Percentiles rank a stretch among this genome's conserved stretches.
phyloP scores from a whole-genome alignment of 2,329 filamentous ascomycete genomes.

The Rutstroemia sp. region DNA sequence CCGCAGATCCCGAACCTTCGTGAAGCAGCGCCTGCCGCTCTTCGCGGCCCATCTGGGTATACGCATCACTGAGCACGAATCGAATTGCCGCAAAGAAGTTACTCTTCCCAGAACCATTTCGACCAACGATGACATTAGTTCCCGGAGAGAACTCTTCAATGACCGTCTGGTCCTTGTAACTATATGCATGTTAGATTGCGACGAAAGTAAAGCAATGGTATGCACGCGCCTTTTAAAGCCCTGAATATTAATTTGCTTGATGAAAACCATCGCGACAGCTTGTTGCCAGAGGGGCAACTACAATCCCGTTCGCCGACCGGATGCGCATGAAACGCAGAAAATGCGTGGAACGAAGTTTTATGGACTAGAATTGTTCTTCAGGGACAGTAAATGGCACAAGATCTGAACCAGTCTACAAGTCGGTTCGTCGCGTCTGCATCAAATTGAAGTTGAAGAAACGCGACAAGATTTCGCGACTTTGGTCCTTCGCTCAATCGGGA shows the following conservation, averaged over 20 bases:
- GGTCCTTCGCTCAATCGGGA: background rate
- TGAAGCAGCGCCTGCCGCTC: conserved; percentile 95
- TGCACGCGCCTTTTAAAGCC: conserved; percentile 87
- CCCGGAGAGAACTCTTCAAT: conserved; percentile 97
- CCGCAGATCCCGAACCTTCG: conserved; percentile 93
- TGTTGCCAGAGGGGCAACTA: conserved; percentile 13
- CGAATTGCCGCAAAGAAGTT: conserved; percentile 99
- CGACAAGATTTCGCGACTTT: conserved; percentile 5
- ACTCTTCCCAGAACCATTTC: conserved; percentile 98
- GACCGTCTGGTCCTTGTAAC: conserved; percentile 99
- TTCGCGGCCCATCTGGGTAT: conserved; percentile 91
- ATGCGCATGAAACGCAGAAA: background rate
- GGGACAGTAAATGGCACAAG: too few species aligned
- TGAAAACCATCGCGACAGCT: conserved; percentile 63
- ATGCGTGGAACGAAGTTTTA: background rate
- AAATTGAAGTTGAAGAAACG: conserved; percentile 7
- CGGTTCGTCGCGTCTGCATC: conserved; percentile 1
- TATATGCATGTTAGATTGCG: conserved; percentile 33
- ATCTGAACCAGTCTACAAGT: background rate
- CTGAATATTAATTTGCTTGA: conserved; percentile 99
- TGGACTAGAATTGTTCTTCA: too few species aligned
- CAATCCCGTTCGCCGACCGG: background rate
- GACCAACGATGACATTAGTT: conserved; percentile 96
- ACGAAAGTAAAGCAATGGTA: background rate
- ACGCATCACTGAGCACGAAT: conserved; percentile 96